Evolutionary conservation across 805 yeast species (phyloP).

Genomic region (Wickerhamiella bombiphila): DNA sequence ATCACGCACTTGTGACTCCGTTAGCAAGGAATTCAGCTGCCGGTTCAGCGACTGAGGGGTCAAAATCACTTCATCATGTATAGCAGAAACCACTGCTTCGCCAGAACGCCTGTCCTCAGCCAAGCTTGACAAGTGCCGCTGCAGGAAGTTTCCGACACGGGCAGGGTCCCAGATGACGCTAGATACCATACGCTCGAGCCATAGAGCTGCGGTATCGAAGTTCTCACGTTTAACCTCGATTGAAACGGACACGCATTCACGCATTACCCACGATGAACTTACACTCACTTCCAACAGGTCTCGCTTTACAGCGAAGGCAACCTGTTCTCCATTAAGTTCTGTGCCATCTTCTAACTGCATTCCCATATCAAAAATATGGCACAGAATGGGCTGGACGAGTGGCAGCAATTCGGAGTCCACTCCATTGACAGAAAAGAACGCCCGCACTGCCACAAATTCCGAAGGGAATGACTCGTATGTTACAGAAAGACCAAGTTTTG

Average conservation of each 20-base stretch:
- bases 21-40: constrained; percentile 48
- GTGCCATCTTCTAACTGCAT: constrained; percentile 47
- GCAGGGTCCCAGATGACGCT: constrained; percentile 56
- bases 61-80: constrained; percentile 39
- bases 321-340: constrained; percentile 52
- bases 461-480: constrained; percentile 72
- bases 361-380: constrained; percentile 60
- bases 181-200: constrained; percentile 57
- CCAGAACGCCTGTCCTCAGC: constrained; percentile 55
- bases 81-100: constrained; percentile 46
- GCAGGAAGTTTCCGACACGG: constrained; percentile 52
- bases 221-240: constrained; percentile 47
- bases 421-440: constrained; percentile 42
- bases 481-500: constrained; percentile 38
- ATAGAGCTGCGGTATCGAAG: constrained; percentile 54
- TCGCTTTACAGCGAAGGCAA: constrained; percentile 53
- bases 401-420: constrained; percentile 43
- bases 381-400: constrained; percentile 45
- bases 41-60: constrained; percentile 48
- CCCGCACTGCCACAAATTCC: constrained; percentile 56
- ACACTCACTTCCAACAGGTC: constrained; percentile 50
- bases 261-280: constrained; percentile 44
- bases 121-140: constrained; percentile 42
- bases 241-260: constrained; percentile 49
- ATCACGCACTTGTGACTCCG: constrained; percentile 43